A percentile compares a stretch with the other conserved stretches of the same genome.
phyloP scores from a whole-genome alignment of 2,329 filamentous ascomycete genomes.

The Furcasterigmium furcatum region DNA sequence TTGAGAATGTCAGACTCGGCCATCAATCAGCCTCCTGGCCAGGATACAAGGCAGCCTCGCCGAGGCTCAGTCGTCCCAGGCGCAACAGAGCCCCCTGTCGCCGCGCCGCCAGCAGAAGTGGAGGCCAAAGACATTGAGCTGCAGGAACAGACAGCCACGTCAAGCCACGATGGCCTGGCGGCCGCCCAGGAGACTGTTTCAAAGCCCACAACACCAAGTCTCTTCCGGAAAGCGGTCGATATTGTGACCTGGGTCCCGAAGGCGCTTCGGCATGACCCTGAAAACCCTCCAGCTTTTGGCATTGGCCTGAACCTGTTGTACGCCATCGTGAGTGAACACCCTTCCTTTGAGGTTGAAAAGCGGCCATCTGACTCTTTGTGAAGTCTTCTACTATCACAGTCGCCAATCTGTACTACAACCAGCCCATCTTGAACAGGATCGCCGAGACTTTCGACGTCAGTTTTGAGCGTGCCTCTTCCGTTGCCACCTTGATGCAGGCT shows the following conservation, averaged over 20 bases:
- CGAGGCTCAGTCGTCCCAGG: too few relatives aligned
- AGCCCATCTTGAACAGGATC: slow-evolving; percentile 74
- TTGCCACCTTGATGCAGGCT: slow-evolving; percentile 76
- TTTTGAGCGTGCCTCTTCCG: slow-evolving; percentile 62
- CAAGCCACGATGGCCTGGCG: too few relatives aligned
- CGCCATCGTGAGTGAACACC: slow-evolving; percentile 45
- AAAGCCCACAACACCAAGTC: background rate
- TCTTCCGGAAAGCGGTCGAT: background rate
- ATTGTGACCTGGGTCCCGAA: slow-evolving; percentile 57
- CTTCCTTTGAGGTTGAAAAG: background rate
- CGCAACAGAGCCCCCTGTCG: too few relatives aligned
- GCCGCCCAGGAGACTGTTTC: background rate
- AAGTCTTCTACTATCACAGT: slow-evolving; percentile 64
- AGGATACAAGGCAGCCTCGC: too few relatives aligned
- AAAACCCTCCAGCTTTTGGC: slow-evolving; percentile 65
- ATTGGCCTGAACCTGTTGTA: slow-evolving; percentile 69
- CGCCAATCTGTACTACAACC: slow-evolving; percentile 78
- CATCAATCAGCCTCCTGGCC: too few relatives aligned
- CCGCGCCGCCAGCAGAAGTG: too few relatives aligned
- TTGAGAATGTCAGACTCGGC: too few relatives aligned
- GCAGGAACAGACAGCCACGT: too few relatives aligned
- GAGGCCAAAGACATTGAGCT: too few relatives aligned
- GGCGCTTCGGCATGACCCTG: slow-evolving; percentile 65
- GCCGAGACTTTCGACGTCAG: slow-evolving; percentile 67
- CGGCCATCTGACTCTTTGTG: background rate